phyloP scores from a whole-genome alignment of 768 basidiomycete species.

The Mycena venus region DNA sequence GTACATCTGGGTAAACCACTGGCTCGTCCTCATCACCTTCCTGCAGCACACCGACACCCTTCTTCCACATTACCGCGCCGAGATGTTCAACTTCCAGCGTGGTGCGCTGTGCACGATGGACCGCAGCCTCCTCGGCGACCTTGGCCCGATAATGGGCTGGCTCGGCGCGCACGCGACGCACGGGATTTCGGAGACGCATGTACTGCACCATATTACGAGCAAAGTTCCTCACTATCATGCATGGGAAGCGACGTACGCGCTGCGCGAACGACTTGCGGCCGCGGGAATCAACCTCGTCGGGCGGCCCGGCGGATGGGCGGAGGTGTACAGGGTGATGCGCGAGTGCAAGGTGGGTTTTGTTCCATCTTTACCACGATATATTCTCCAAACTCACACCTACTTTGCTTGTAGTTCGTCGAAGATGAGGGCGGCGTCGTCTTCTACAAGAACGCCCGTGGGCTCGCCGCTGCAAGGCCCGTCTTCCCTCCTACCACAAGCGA shows the following conservation, averaged over 20 bases:
- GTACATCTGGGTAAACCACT: slow-evolving; percentile 62
- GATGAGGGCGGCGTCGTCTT: slow-evolving; percentile 73
- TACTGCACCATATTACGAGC: slow-evolving; percentile 71
- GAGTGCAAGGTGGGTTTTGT: slow-evolving; percentile 52
- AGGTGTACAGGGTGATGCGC: slow-evolving; percentile 59
- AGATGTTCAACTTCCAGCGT: slow-evolving; percentile 66
- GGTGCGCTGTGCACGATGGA: slow-evolving; percentile 72
- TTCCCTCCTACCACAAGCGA: slow-evolving; percentile 49
- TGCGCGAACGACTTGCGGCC: slow-evolving; percentile 63
- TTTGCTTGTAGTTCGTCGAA: slow-evolving; percentile 63
- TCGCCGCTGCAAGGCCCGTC: slow-evolving; percentile 58
- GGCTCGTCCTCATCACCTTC: slow-evolving; percentile 66
- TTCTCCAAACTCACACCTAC: slow-evolving; percentile 4
- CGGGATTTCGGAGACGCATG: slow-evolving; percentile 74
- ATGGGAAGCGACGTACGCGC: slow-evolving; percentile 74
- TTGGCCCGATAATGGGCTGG: slow-evolving; percentile 65
- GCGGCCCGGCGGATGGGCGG: slow-evolving; percentile 60
- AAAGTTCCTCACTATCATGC: slow-evolving; percentile 79
- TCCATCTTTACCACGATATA: not conserved
- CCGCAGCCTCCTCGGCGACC: slow-evolving; percentile 63
- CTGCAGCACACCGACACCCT: slow-evolving; percentile 74
- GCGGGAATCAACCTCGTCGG: slow-evolving; percentile 60
- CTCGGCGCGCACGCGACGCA: slow-evolving; percentile 69
- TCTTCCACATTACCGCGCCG: slow-evolving; percentile 68
- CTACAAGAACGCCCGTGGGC: slow-evolving; percentile 70